A percentile compares a stretch with the other conserved stretches of the same genome.
Conservation (phyloP, 306 rosid genomes). For the Gastrolobium villosum region DNA sequence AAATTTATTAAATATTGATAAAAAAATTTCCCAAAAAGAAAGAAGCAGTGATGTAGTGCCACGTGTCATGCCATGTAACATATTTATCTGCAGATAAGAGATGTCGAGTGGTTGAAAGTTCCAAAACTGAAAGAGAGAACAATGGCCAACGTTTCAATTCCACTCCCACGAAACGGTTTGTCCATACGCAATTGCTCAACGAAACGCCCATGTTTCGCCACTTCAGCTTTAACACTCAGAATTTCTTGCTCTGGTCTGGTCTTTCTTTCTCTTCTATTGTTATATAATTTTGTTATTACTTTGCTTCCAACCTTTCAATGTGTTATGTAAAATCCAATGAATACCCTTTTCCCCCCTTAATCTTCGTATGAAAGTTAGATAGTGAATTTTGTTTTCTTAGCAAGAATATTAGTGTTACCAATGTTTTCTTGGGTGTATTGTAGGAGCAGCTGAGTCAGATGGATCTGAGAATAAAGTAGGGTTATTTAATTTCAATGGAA, state of each 20-base stretch:
- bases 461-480: slow-evolving; percentile 55
- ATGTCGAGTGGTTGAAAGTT: slow-evolving; percentile 25
- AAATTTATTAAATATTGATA: too few species aligned
- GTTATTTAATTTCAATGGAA: slow-evolving; percentile 49
- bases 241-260: slow-evolving; percentile 67
- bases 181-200: slow-evolving; percentile 49
- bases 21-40: neutral
- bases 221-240: slow-evolving; percentile 41
- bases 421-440: slow-evolving; percentile 33
- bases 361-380: neutral
- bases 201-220: slow-evolving; percentile 50
- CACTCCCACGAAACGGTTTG: slow-evolving; percentile 59
- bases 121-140: slow-evolving; percentile 27
- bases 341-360: neutral
- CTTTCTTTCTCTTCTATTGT: neutral
- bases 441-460: slow-evolving; percentile 53
- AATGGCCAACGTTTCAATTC: slow-evolving; percentile 74
- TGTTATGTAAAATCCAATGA: neutral
- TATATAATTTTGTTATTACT: neutral
- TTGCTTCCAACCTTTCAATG: neutral
- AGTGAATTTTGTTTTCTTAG: neutral
- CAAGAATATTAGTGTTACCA: neutral
- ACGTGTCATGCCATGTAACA: slow-evolving; percentile 66
- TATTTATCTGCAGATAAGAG: slow-evolving; percentile 52
- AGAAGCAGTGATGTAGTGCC: slow-evolving; percentile 12